Evolutionary conservation across 169 alveolate genomes (phyloP).

Genomic region (Blepharisma undulans): DNA sequence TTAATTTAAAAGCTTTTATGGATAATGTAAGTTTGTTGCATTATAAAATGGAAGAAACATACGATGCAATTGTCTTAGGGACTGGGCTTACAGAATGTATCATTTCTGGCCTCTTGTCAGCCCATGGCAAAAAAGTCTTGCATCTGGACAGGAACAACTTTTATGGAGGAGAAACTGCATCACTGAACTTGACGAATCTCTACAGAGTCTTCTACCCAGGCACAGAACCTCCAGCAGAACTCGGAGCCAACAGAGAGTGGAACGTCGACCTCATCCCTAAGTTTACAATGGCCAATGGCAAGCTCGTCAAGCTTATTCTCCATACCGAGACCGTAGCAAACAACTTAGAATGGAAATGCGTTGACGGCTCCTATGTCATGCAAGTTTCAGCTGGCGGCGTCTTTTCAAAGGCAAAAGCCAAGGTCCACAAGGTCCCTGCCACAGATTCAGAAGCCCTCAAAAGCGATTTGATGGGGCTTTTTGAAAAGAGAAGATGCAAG

Average conservation of each 20-base stretch:
- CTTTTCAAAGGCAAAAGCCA: constrained; percentile 90
- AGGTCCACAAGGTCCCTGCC: constrained; percentile 97
- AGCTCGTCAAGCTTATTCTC: constrained; percentile 93
- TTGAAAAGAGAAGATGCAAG: constrained; percentile 96
- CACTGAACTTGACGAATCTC: constrained; percentile 94
- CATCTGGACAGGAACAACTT: constrained; percentile 95
- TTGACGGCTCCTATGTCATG: constrained; percentile 97
- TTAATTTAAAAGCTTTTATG: background rate
- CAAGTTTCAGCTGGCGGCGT: constrained; percentile 95
- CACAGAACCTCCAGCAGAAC: constrained; percentile 89
- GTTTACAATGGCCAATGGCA: constrained; percentile 97
- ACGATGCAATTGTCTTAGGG: constrained; percentile 95
- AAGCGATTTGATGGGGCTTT: constrained; percentile 94
- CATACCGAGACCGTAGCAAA: constrained; percentile 93
- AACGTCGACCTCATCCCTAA: constrained; percentile 98
- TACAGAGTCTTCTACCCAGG: constrained; percentile 93
- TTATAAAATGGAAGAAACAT: constrained; percentile 69
- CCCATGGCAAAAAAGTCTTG: constrained; percentile 94
- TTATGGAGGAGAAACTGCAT: constrained; percentile 99
- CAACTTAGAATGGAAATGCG: constrained; percentile 95
- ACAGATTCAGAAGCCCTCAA: constrained; percentile 96
- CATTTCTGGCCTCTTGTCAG: constrained; percentile 95
- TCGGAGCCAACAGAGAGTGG: constrained; percentile 98
- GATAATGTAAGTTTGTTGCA: background rate
- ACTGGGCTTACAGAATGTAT: constrained; percentile 98